A percentile compares a stretch with the other conserved stretches of the same genome.
Evolutionary conservation across 768 basidiomycete species (phyloP).

Genomic region (Tephrocybe sp.): DNA sequence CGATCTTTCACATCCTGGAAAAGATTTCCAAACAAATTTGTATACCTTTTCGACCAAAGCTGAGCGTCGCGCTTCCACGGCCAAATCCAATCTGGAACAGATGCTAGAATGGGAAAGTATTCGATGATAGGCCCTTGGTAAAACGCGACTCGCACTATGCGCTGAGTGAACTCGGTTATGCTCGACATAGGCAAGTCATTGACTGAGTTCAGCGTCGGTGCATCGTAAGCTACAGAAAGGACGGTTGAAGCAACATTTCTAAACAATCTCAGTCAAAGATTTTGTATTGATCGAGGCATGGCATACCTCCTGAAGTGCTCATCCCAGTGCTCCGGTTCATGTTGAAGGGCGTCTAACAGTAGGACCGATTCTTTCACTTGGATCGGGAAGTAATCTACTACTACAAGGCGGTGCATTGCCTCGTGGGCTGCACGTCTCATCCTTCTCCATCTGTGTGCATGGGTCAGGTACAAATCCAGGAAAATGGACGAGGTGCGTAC

Average conservation of each 20-base stretch:
- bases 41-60: background rate
- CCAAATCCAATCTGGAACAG: background rate
- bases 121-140: background rate
- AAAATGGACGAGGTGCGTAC: background rate
- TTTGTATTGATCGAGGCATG: background rate
- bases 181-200: background rate
- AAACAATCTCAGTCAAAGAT: background rate
- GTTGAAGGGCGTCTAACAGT: background rate
- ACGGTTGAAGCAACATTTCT: background rate
- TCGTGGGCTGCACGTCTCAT: background rate
- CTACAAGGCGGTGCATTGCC: background rate
- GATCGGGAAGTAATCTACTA: background rate
- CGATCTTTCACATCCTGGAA: background rate
- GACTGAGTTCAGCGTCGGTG: background rate
- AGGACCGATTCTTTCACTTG: background rate
- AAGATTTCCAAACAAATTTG: background rate
- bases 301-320: background rate
- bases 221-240: background rate
- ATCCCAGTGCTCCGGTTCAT: background rate
- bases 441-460: background rate
- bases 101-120: background rate
- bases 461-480: background rate
- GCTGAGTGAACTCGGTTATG: background rate
- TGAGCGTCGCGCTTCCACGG: background rate
- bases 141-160: background rate